These are phyloP conservation scores for Leccinum variabile DNA, from an alignment of 1,284 basidiomycete species.

Conservation along the genomic window DNA sequence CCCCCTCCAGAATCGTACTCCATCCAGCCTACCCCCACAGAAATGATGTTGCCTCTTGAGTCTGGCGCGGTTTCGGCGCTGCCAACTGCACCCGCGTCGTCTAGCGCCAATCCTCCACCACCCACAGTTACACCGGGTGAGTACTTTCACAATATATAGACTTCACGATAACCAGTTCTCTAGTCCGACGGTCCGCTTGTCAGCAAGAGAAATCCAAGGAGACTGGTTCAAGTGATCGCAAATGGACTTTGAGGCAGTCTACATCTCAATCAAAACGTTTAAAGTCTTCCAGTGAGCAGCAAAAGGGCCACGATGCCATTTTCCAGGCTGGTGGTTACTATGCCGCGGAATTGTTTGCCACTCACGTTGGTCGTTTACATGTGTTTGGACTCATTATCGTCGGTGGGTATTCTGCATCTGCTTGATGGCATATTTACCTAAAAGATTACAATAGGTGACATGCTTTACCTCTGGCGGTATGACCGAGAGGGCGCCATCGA, in stretches of 20 bases:
- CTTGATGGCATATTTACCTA: background rate
- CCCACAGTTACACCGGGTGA: too few relatives aligned
- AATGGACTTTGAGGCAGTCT: background rate
- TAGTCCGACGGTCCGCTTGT: too few relatives aligned
- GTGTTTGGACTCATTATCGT: background rate
- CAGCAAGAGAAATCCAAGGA: too few relatives aligned
- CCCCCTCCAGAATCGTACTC: background rate
- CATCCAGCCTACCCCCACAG: background rate
- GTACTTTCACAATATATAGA: too few relatives aligned
- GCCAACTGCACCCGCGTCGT: too few relatives aligned
- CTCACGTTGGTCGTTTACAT: background rate
- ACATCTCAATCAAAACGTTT: background rate
- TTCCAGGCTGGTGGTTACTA: background rate
- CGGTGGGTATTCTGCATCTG: background rate
- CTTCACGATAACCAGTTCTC: too few relatives aligned
- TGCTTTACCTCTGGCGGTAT: slow-evolving; percentile 7
- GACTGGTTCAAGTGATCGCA: background rate
- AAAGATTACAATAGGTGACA: background rate
- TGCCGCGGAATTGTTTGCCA: background rate
- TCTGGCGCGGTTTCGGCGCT: too few relatives aligned
- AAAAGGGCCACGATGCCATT: background rate
- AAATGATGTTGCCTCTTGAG: background rate
- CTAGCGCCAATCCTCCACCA: too few relatives aligned
- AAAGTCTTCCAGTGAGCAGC: background rate
- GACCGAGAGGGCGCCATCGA: slow-evolving; percentile 6